These are phyloP conservation scores for Clathrus columnatus DNA, from an alignment of 768 basidiomycete genomes.

Conservation along the genomic window DNA sequence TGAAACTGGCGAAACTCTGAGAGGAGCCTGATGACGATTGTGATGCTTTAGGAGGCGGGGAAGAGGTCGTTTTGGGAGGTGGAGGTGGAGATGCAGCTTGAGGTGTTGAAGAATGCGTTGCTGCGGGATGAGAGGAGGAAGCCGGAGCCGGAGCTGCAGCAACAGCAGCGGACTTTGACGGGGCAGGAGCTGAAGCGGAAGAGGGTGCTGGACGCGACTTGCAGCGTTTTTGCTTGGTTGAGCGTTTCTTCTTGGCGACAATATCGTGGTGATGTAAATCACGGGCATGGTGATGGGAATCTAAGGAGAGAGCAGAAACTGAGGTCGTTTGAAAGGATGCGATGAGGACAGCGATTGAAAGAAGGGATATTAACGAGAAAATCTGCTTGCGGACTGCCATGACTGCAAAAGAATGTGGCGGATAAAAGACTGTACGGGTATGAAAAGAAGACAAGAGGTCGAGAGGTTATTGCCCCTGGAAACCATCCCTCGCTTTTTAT, in stretches of 20 bases:
- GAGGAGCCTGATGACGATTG: constrained; percentile 14
- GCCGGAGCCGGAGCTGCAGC: constrained; percentile 11
- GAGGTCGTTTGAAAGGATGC: constrained; percentile 38
- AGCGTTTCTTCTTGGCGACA: constrained; percentile 44
- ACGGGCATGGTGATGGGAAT: constrained; percentile 34
- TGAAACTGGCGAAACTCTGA: too few species aligned
- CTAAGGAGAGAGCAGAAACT: constrained; percentile 45
- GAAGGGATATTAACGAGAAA: constrained; percentile 49
- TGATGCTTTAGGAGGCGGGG: constrained; percentile 7
- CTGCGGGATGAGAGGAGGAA: constrained; percentile 14
- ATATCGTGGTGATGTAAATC: constrained; percentile 33
- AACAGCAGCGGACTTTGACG: constrained; percentile 15
- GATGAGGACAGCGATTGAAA: constrained; percentile 48
- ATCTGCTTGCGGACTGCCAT: constrained; percentile 43
- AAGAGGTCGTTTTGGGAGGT: constrained; percentile 11
- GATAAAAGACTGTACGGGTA: constrained; percentile 6
- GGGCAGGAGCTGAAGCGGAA: constrained; percentile 7
- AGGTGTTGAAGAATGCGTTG: constrained; percentile 13
- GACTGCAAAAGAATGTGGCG: constrained; percentile 14
- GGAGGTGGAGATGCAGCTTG: constrained; percentile 7
- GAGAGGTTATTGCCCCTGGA: not conserved
- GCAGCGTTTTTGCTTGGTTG: constrained; percentile 42
- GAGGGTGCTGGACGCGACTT: constrained; percentile 37
- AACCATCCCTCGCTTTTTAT: not conserved
- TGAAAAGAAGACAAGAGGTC: not conserved